phyloP scores from a whole-genome alignment of 2,329 filamentous ascomycete species.

The Stachybotrys elegans region DNA sequence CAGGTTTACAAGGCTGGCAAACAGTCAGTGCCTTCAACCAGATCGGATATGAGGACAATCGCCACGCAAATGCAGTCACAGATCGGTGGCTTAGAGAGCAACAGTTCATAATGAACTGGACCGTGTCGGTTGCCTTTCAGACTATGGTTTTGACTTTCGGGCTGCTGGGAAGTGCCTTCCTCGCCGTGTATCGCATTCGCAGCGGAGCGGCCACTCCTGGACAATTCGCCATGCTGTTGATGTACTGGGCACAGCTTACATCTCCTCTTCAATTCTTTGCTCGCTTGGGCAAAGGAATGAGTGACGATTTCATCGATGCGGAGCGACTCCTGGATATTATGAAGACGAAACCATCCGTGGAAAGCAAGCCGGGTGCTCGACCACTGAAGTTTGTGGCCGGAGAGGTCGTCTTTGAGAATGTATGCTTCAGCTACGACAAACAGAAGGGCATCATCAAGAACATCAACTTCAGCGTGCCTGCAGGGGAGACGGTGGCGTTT shows the following conservation, averaged over 20 bases:
- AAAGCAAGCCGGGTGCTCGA: constrained; percentile 45
- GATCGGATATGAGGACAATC: constrained; percentile 48
- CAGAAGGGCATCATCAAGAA: constrained; percentile 53
- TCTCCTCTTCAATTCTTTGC: constrained; percentile 67
- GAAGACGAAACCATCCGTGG: constrained; percentile 50
- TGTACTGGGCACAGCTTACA: constrained; percentile 70
- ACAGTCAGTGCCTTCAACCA: constrained; percentile 58
- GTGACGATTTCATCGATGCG: constrained; percentile 52
- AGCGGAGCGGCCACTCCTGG: constrained; percentile 56
- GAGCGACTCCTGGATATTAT: constrained; percentile 55
- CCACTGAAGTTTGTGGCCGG: constrained; percentile 47
- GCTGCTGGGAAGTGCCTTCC: constrained; percentile 57
- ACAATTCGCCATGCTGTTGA: constrained; percentile 65
- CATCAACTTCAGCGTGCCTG: constrained; percentile 44
- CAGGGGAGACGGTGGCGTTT: constrained; percentile 53
- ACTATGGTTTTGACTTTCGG: constrained; percentile 64
- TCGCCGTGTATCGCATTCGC: constrained; percentile 62
- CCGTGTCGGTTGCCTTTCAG: constrained; percentile 50
- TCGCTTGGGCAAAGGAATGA: constrained; percentile 49
- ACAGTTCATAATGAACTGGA: constrained; percentile 36
- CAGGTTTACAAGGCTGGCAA: constrained; percentile 54
- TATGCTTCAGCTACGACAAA: constrained; percentile 55
- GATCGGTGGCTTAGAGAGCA: constrained; percentile 32
- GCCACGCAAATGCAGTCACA: constrained; percentile 46
- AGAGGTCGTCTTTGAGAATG: constrained; percentile 48